A percentile compares a stretch with the other conserved stretches of the same genome.
phyloP scores from a whole-genome alignment of 805 yeast species.

The Candida chauliodis region DNA sequence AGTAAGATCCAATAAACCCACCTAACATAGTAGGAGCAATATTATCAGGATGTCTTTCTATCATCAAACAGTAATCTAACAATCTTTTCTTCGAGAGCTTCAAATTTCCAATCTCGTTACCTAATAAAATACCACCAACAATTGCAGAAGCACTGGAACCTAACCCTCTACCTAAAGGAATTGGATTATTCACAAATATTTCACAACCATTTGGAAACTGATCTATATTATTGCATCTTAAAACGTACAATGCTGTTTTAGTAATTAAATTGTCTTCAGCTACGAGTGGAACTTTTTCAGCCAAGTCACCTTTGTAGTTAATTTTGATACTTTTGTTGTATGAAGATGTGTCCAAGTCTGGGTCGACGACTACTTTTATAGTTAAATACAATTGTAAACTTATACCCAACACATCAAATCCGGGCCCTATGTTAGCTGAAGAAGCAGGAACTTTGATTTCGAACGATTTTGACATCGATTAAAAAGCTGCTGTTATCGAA shows the following conservation, averaged over 20 bases:
- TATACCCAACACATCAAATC: slow-evolving; percentile 93
- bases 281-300: slow-evolving; percentile 70
- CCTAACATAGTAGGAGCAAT: slow-evolving; percentile 99
- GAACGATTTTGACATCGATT: slow-evolving; percentile 31
- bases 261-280: slow-evolving; percentile 85
- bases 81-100: slow-evolving; percentile 73
- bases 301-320: slow-evolving; percentile 77
- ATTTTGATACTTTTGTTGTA: slow-evolving; percentile 71
- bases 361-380: slow-evolving; percentile 64
- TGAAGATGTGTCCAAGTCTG: slow-evolving; percentile 38
- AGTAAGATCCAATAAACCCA: slow-evolving; percentile 93
- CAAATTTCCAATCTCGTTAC: slow-evolving; percentile 76
- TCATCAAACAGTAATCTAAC: slow-evolving; percentile 93
- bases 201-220: slow-evolving; percentile 81
- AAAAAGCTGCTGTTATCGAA: neutral
- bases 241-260: slow-evolving; percentile 85
- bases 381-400: slow-evolving; percentile 76
- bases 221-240: slow-evolving; percentile 75
- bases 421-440: slow-evolving; percentile 97
- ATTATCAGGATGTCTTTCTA: slow-evolving; percentile 97
- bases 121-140: slow-evolving; percentile 92
- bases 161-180: slow-evolving; percentile 93
- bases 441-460: slow-evolving; percentile 86
- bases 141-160: slow-evolving; percentile 99
- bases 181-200: slow-evolving; percentile 80